Evolutionary conservation across 2,329 filamentous ascomycete species (phyloP).

Genomic region (Meredithiella fracta): DNA sequence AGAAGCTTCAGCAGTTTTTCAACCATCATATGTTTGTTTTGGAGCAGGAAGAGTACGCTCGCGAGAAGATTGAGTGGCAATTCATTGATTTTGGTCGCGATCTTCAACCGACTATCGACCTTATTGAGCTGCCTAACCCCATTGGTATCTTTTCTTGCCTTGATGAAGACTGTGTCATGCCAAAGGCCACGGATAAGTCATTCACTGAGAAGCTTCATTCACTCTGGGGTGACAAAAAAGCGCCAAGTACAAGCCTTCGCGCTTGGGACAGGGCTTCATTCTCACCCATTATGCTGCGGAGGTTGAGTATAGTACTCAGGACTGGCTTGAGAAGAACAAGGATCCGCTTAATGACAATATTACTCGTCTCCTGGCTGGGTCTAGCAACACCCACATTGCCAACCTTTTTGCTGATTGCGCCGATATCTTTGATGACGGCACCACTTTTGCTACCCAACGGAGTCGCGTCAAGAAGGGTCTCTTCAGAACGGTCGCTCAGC

Average conservation of each 20-base stretch:
- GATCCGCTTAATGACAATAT: slow-evolving; percentile 96
- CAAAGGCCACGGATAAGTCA: slow-evolving; percentile 88
- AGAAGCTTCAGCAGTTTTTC: slow-evolving; percentile 98
- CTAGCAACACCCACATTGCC: slow-evolving; percentile 68
- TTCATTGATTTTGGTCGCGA: slow-evolving; percentile 98
- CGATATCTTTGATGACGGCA: slow-evolving; percentile 58
- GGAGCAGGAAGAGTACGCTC: slow-evolving; percentile 93
- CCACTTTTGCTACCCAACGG: slow-evolving; percentile 35
- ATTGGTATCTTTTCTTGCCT: slow-evolving; percentile 98
- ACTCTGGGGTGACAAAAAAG: slow-evolving; percentile 79
- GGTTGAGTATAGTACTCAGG: slow-evolving; percentile 88
- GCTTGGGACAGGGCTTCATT: slow-evolving; percentile 81
- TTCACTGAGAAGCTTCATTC: slow-evolving; percentile 97
- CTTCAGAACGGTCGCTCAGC: slow-evolving; percentile 89
- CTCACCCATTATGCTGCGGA: slow-evolving; percentile 95
- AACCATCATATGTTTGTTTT: slow-evolving; percentile 99
- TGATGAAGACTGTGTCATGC: slow-evolving; percentile 97
- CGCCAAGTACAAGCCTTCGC: slow-evolving; percentile 75
- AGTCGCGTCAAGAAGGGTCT: slow-evolving; percentile 92
- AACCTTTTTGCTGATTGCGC: slow-evolving; percentile 76
- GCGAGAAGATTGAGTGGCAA: slow-evolving; percentile 98
- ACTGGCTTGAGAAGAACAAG: slow-evolving; percentile 98
- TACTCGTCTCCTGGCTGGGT: slow-evolving; percentile 70
- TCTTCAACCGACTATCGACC: slow-evolving; percentile 88
- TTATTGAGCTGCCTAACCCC: slow-evolving; percentile 89